Conservation (phyloP, 768 basidiomycete genomes). For the Boletus patriciae region DNA sequence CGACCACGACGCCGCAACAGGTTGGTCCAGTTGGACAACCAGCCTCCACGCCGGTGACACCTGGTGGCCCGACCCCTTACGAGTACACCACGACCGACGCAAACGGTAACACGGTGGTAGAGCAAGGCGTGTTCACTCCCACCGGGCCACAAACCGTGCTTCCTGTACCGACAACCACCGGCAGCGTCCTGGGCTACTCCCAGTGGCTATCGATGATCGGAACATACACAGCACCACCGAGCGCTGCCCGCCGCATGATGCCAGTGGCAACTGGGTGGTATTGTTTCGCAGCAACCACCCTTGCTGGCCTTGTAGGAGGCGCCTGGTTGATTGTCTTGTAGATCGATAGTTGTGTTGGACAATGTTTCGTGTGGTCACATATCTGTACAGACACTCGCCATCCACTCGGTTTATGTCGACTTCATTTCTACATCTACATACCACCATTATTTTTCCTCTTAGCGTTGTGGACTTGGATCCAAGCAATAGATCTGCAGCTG, state of each 20-base stretch:
- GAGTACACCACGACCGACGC: slow-evolving; percentile 48
- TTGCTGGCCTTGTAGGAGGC: slow-evolving; percentile 30
- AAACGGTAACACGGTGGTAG: slow-evolving; percentile 23
- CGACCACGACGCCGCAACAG: slow-evolving; percentile 20
- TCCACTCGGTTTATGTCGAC: background rate
- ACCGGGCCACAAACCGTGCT: slow-evolving; percentile 31
- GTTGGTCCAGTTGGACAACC: slow-evolving; percentile 54
- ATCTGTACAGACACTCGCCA: slow-evolving; percentile 7
- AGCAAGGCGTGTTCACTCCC: slow-evolving; percentile 33
- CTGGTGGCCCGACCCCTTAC: slow-evolving; percentile 51
- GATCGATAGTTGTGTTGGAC: slow-evolving; percentile 12
- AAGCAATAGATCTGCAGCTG: slow-evolving; percentile 6
- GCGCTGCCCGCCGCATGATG: slow-evolving; percentile 23
- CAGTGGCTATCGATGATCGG: slow-evolving; percentile 33
- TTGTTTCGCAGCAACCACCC: slow-evolving; percentile 24
- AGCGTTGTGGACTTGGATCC: slow-evolving; percentile 8
- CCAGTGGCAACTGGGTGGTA: slow-evolving; percentile 27
- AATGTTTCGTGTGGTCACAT: slow-evolving; percentile 1
- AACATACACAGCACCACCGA: slow-evolving; percentile 30
- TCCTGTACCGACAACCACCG: slow-evolving; percentile 28
- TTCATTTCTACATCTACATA: slow-evolving; percentile 11
- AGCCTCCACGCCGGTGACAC: slow-evolving; percentile 34
- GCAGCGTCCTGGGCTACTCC: slow-evolving; percentile 29
- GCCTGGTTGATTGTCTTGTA: slow-evolving; percentile 33
- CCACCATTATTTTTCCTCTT: slow-evolving; percentile 12